These are phyloP conservation scores for Botrytis galanthina DNA, from an alignment of 2,329 filamentous ascomycete species.

Conservation along the genomic window DNA sequence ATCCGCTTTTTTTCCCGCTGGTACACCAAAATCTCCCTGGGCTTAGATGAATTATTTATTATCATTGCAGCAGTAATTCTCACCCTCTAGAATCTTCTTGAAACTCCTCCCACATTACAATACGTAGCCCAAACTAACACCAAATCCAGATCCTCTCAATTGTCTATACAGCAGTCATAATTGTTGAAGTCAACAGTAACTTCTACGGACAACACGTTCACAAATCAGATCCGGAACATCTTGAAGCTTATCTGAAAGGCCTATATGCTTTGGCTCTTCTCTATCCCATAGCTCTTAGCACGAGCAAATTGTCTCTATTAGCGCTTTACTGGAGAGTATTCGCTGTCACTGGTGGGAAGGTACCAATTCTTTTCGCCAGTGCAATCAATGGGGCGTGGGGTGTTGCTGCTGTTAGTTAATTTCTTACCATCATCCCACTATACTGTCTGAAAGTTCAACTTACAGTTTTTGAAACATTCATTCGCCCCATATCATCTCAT, in stretches of 20 bases:
- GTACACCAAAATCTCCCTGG: neutral
- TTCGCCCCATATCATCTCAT: neutral
- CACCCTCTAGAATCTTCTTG: neutral
- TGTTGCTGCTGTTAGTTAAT: slow-evolving; percentile 5
- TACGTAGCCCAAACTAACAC: neutral
- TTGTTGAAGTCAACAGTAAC: neutral
- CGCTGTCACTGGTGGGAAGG: neutral
- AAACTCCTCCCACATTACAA: neutral
- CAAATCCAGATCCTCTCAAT: neutral
- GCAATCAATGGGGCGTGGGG: slow-evolving; percentile 5
- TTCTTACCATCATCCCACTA: neutral
- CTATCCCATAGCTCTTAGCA: neutral
- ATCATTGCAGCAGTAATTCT: slow-evolving; percentile 6
- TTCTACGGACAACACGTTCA: slow-evolving; percentile 11
- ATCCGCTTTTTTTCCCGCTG: slow-evolving; percentile 1
- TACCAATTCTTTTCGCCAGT: neutral
- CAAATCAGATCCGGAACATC: slow-evolving; percentile 6
- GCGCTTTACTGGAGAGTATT: slow-evolving; percentile 15
- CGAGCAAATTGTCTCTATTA: slow-evolving; percentile 9
- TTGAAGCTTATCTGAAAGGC: neutral
- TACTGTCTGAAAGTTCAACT: neutral
- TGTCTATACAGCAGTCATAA: neutral
- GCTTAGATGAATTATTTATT: slow-evolving; percentile 5
- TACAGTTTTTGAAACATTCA: neutral
- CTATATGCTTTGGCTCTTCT: slow-evolving; percentile 7